Evolutionary conservation across 108 stramenopile species (phyloP).

Genomic region (Skeletonema costatum): DNA sequence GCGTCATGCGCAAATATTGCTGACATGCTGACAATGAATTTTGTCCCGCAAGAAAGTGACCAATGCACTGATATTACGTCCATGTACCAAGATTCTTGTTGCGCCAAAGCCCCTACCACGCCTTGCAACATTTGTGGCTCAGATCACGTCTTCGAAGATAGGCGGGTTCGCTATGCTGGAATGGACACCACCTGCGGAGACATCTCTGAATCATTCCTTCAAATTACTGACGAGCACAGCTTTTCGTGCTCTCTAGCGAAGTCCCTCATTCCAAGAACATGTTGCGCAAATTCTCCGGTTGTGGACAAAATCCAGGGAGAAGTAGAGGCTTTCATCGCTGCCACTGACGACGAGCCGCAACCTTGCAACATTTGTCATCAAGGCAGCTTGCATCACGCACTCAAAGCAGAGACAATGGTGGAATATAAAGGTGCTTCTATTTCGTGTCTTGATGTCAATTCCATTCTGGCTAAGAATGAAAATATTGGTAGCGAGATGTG

Average conservation of each 20-base stretch:
- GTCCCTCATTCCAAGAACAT: conserved; percentile 30
- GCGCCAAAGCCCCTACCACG: conserved; percentile 17
- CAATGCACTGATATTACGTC: conserved; percentile 25
- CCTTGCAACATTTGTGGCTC: conserved; percentile 39
- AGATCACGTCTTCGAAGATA: conserved; percentile 7
- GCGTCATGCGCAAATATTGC: conserved; percentile 33
- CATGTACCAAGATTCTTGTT: conserved; percentile 21
- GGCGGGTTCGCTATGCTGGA: conserved; percentile 27
- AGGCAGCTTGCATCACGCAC: conserved; percentile 32
- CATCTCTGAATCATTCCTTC: conserved; percentile 27
- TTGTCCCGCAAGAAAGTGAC: conserved; percentile 27
- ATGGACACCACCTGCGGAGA: conserved; percentile 29
- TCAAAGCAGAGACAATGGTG: conserved; percentile 36
- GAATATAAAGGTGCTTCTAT: conserved; percentile 46
- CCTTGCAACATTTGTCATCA: conserved; percentile 42
- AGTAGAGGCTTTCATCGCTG: neutral
- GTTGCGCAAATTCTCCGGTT: conserved; percentile 27
- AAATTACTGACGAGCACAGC: conserved; percentile 22
- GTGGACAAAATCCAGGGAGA: conserved; percentile 7
- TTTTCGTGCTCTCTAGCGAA: conserved; percentile 47
- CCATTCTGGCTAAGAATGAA: conserved; percentile 42
- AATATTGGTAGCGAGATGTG: conserved; percentile 39
- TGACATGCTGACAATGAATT: conserved; percentile 19
- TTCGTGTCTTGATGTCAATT: conserved; percentile 50
- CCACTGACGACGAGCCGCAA: neutral